A percentile compares a stretch with the other conserved stretches of the same genome.
Conservation (phyloP, 2,329 filamentous ascomycete genomes). For the Aspergillus costaricaensis region DNA sequence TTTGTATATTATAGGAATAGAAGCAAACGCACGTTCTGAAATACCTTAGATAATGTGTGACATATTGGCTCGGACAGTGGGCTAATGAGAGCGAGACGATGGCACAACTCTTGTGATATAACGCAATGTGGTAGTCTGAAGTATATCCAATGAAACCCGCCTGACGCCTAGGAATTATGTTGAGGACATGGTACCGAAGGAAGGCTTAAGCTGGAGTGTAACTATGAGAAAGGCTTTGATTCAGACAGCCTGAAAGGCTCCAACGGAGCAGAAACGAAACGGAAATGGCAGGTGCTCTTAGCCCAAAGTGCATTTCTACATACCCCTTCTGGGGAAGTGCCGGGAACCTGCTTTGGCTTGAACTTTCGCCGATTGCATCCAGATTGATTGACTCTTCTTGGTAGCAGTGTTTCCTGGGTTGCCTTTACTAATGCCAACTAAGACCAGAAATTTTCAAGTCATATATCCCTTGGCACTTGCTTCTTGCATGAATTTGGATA, state of each 20-base stretch:
- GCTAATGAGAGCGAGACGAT: background rate
- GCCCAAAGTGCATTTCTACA: background rate
- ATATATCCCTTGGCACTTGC: background rate
- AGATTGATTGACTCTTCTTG: no score
- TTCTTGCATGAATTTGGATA: background rate
- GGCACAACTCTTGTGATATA: background rate
- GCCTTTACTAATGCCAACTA: background rate
- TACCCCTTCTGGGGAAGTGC: background rate
- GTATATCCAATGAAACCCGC: background rate
- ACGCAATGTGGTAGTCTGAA: background rate
- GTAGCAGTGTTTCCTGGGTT: no score
- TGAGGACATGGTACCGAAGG: background rate
- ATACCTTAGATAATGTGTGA: background rate
- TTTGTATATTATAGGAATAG: background rate
- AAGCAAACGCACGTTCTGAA: background rate
- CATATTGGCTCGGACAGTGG: background rate
- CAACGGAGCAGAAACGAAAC: background rate
- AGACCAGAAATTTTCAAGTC: background rate
- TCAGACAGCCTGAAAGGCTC: background rate
- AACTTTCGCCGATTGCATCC: no score
- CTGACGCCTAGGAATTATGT: background rate
- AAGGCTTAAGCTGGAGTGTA: background rate
- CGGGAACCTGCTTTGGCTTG: no score
- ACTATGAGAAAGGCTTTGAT: background rate
- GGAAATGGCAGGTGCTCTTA: constrained; percentile 7